A percentile compares a stretch with the other conserved stretches of the same genome.
Conservation (phyloP, 2,329 filamentous ascomycete species). For the Calonectria pseudoreteaudii region DNA sequence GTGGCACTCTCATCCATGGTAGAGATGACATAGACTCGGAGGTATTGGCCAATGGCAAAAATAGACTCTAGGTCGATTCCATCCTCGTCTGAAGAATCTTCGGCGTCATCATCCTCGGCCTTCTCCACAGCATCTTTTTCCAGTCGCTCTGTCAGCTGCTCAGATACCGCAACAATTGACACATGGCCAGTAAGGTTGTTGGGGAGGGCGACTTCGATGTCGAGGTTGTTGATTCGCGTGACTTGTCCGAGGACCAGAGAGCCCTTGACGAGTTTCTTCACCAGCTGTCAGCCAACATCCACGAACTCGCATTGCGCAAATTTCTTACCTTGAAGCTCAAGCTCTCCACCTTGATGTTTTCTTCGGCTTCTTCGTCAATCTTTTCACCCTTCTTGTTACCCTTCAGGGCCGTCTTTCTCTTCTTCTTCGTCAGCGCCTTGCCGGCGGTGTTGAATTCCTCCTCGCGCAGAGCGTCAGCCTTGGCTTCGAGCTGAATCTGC, state of each 20-base stretch:
- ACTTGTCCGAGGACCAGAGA: conserved; percentile 91
- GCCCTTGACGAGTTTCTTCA: conserved; percentile 83
- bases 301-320: not conserved
- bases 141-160: conserved; percentile 79
- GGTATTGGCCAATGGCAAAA: conserved; percentile 87
- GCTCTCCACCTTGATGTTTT: conserved; percentile 81
- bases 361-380: conserved; percentile 55
- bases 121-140: conserved; percentile 71
- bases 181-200: conserved; percentile 95
- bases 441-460: conserved; percentile 70
- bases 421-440: conserved; percentile 64
- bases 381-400: conserved; percentile 65
- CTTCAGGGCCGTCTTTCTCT: conserved; percentile 65
- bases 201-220: conserved; percentile 85
- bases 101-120: conserved; percentile 67
- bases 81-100: conserved; percentile 59
- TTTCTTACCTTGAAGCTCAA: conserved; percentile 84
- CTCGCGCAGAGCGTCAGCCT: conserved; percentile 91
- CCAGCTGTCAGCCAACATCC: conserved; percentile 37
- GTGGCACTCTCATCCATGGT: conserved; percentile 74
- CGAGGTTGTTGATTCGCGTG: conserved; percentile 81
- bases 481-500: conserved; percentile 94
- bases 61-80: conserved; percentile 80
- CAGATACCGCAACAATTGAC: conserved; percentile 91
- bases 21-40: conserved; percentile 85